A percentile compares a stretch with the other conserved stretches of the same genome.
Evolutionary conservation across 345 rosid genomes (phyloP).

Genomic region (Combretum micranthum): DNA sequence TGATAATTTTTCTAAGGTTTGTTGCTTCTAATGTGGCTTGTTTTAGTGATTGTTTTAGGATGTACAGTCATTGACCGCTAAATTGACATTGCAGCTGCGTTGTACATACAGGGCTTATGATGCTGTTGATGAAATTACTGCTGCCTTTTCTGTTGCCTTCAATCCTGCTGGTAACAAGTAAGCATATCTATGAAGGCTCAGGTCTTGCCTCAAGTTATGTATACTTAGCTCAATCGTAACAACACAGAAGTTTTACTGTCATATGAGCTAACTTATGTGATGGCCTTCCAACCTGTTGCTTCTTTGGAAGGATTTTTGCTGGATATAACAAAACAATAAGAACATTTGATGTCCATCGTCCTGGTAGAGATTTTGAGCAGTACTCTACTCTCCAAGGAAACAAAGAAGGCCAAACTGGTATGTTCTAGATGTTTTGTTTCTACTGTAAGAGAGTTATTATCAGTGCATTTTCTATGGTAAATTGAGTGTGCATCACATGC

Average conservation of each 20-base stretch:
- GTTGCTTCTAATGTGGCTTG: too few relatives aligned
- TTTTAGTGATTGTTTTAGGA: too few relatives aligned
- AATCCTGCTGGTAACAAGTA: conserved; percentile 88
- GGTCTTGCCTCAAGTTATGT: conserved; percentile 1
- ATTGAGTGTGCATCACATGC: neutral
- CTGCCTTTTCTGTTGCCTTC: conserved; percentile 82
- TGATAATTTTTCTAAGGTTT: too few relatives aligned
- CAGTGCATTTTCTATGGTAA: neutral
- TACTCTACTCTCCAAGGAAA: conserved; percentile 71
- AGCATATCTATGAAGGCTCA: conserved; percentile 14
- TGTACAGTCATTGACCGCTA: too few relatives aligned
- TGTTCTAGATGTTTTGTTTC: conserved; percentile 4
- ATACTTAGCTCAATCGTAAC: too few relatives aligned
- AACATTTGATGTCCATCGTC: conserved; percentile 88
- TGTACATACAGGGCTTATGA: conserved; percentile 97
- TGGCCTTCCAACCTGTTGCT: conserved; percentile 6
- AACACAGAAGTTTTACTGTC: too few relatives aligned
- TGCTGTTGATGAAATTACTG: conserved; percentile 91
- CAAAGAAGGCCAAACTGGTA: conserved; percentile 93
- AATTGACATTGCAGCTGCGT: conserved; percentile 55
- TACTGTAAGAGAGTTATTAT: neutral
- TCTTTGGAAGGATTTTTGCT: conserved; percentile 64
- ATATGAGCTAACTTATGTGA: neutral
- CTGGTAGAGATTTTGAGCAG: conserved; percentile 82
- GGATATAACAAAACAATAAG: conserved; percentile 85